Conservation (phyloP, 2,329 filamentous ascomycete genomes). For the Colletotrichum sp. region DNA sequence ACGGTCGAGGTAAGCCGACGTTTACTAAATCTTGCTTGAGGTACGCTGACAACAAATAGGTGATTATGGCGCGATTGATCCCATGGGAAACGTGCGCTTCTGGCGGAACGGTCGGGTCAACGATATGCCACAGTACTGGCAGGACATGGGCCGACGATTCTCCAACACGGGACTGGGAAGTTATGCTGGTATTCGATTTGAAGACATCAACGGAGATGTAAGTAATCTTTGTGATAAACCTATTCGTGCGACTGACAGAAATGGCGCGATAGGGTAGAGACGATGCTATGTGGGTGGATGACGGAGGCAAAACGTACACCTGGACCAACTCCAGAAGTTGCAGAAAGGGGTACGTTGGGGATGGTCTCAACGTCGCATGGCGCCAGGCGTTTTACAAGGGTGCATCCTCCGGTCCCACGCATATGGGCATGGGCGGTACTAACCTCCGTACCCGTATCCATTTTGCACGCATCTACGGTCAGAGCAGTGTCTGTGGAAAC, state of each 20-base stretch:
- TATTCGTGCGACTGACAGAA: too few relatives aligned
- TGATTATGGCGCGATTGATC: slow-evolving; percentile 10
- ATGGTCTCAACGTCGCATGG: slow-evolving; percentile 21
- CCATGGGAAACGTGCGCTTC: slow-evolving; percentile 24
- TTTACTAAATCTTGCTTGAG: neutral
- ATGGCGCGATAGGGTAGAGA: slow-evolving; percentile 5
- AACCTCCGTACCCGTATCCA: neutral
- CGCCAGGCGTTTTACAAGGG: slow-evolving; percentile 20
- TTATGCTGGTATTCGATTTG: slow-evolving; percentile 22
- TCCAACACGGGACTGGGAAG: slow-evolving; percentile 22
- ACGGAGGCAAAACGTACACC: slow-evolving; percentile 19
- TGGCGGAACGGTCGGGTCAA: slow-evolving; percentile 35
- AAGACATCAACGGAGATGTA: slow-evolving; percentile 26
- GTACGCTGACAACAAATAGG: too few relatives aligned
- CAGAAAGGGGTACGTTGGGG: slow-evolving; percentile 1
- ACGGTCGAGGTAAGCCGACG: slow-evolving; percentile 34
- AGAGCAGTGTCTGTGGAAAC: slow-evolving; percentile 1
- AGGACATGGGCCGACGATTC: slow-evolving; percentile 30
- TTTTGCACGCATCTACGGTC: slow-evolving; percentile 18
- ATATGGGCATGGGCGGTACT: neutral
- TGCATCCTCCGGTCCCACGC: slow-evolving; percentile 12
- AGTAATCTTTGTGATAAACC: too few relatives aligned
- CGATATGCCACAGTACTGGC: slow-evolving; percentile 34
- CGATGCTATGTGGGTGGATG: slow-evolving; percentile 26
- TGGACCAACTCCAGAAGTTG: slow-evolving; percentile 28